phyloP scores from a whole-genome alignment of 164 flowering plant genomes.

The Vitis labrusca region DNA sequence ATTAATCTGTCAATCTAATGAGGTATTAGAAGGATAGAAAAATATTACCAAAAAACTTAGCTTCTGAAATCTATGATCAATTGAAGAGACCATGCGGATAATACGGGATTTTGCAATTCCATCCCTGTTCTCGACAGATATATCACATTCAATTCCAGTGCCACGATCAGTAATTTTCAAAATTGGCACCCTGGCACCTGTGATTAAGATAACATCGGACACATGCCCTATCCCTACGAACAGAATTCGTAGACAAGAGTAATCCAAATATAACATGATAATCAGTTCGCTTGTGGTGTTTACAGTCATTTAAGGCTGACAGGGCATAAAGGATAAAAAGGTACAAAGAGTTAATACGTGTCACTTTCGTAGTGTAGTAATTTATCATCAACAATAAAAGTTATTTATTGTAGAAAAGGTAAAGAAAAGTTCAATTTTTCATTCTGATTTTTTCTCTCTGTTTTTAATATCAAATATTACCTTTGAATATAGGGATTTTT shows the following conservation, averaged over 20 bases:
- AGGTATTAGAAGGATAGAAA: not conserved
- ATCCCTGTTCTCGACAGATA: conserved; percentile 70
- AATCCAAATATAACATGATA: not conserved
- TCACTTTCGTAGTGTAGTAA: not conserved
- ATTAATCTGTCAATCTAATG: not conserved
- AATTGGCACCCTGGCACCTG: conserved; percentile 70
- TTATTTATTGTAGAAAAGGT: not conserved
- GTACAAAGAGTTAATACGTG: no score
- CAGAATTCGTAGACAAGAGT: not conserved
- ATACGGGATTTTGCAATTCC: conserved; percentile 62
- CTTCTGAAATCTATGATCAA: conserved; percentile 30
- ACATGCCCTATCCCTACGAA: conserved; percentile 55
- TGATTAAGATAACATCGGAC: conserved; percentile 42
- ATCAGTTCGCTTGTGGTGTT: not conserved
- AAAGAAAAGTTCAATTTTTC: not conserved
- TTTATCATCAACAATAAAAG: not conserved
- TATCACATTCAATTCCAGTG: conserved; percentile 71
- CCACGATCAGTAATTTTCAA: conserved; percentile 57
- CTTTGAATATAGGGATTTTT: not conserved
- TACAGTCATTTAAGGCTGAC: not conserved
- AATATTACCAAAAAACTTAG: not conserved
- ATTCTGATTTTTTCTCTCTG: not conserved
- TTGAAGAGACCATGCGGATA: conserved; percentile 45
- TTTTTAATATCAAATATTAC: not conserved
- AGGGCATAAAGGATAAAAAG: not conserved